Evolutionary conservation across 2,329 filamentous ascomycete genomes (phyloP), one percentile per base, ranked within the genome.

Genomic region (Botrytis fragariae): DNA sequence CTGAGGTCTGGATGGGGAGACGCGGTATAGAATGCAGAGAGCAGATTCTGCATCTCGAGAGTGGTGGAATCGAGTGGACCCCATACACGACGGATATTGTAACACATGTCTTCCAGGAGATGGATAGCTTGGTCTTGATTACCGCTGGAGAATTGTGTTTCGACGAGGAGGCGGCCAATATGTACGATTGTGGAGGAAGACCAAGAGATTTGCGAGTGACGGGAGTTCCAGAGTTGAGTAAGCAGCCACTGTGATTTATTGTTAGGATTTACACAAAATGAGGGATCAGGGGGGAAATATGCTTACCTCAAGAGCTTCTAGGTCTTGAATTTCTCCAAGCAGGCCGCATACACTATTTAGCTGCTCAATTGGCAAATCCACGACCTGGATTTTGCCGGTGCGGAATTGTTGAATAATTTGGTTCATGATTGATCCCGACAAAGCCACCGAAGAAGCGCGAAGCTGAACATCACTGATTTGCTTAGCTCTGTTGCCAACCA

Each of bases 261-360:
- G 16, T 71, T 62, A 71, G 29, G 0, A 42, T 37, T 25, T 16
- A 9, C 4, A 37, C 54, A 22, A 39, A 54, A 29, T 54, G 14
- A 7, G 20, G 45, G 25, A 71, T 8, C 3, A 10, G 45, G 4
- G 35, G 1, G 6, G 42, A 16, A 71, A 6, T 14, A n/a, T 71
- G 14, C 57, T 71, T 62, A 80, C 77, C 75, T 86, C 85, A 18
- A 86, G 82, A 68, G 86, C 84, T 32, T 79, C 78, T 74, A 82
- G 85, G 77, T 86, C 85, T 72, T 82, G 78, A 73, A 87, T 85
- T 37, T 84, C 83, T 44, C 85, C 86, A 1, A 88, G 81, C 5
- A 87, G 80, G 16, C 82, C 82, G 42, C 86, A 81, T 2, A 87
- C 80, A 12, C 83, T 83, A 29, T 83, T 82, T 1, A 87, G 79